These are phyloP conservation scores for Claviceps digitariae DNA, from an alignment of 2,329 filamentous ascomycete genomes.

Conservation along the genomic window DNA sequence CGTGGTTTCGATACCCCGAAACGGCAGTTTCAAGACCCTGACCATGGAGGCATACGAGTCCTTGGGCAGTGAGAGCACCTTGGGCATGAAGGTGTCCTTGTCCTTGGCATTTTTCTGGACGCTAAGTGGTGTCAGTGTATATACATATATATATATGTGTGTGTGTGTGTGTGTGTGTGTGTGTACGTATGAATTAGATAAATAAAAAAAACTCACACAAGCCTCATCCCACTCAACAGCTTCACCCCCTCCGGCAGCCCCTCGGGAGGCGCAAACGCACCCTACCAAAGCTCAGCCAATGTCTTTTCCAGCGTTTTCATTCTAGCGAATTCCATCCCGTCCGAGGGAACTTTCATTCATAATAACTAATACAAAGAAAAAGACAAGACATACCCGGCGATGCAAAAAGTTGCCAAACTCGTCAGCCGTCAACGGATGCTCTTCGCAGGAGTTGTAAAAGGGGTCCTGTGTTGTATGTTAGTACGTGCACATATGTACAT, in stretches of 20 bases:
- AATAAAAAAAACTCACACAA: constrained; percentile 31
- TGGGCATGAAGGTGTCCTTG: constrained; percentile 43
- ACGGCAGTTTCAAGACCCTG: constrained; percentile 37
- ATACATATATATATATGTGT: neutral
- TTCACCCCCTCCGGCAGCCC: constrained; percentile 28
- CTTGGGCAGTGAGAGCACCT: constrained; percentile 39
- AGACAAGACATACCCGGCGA: constrained; percentile 27
- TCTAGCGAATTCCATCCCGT: neutral
- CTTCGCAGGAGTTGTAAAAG: constrained; percentile 33
- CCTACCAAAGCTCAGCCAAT: constrained; percentile 21
- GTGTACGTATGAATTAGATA: too few relatives aligned
- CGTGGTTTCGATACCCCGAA: constrained; percentile 43
- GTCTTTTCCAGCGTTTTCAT: neutral
- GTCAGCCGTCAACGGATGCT: constrained; percentile 36
- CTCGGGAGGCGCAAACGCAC: constrained; percentile 35
- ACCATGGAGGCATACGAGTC: constrained; percentile 43
- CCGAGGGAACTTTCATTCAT: too few relatives aligned
- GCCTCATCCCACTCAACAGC: constrained; percentile 36
- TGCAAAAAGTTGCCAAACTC: constrained; percentile 46
- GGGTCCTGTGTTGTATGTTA: constrained; percentile 26
- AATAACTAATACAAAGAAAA: too few relatives aligned
- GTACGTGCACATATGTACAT: neutral
- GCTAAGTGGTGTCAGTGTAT: constrained; percentile 17
- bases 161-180: too few relatives aligned
- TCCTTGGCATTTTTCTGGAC: constrained; percentile 43